Percentiles rank a stretch among this genome's conserved stretches.
phyloP scores from a whole-genome alignment of 495 filamentous ascomycete species.

The Daldinia decipiens region DNA sequence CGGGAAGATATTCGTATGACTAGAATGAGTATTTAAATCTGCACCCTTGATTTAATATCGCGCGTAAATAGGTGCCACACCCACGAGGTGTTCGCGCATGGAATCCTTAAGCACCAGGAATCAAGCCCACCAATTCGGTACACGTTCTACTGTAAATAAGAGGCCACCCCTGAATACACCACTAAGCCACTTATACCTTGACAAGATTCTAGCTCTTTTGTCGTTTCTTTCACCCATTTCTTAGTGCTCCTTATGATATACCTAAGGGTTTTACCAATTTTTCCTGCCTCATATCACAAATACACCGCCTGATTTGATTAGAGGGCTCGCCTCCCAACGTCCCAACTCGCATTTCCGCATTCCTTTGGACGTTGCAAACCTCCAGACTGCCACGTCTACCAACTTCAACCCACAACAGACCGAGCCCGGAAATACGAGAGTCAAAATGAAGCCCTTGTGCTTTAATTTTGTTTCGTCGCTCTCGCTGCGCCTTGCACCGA shows the following conservation, averaged over 20 bases:
- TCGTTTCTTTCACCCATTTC: no score
- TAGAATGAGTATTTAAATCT: not conserved
- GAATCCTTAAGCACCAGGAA: not conserved
- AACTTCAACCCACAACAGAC: no score
- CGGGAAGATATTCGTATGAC: not conserved
- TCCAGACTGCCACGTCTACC: not conserved
- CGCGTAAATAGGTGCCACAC: not conserved
- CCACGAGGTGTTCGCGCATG: not conserved
- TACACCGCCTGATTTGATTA: not conserved
- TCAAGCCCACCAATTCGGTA: not conserved
- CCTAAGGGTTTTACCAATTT: no score
- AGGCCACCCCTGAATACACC: no score
- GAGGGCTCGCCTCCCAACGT: not conserved
- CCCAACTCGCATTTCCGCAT: not conserved
- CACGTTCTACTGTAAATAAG: not conserved
- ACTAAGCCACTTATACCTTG: no score
- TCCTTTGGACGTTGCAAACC: not conserved
- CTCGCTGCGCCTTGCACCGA: constrained; percentile 3
- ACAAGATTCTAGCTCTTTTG: no score
- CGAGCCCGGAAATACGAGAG: not conserved
- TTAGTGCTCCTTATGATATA: no score
- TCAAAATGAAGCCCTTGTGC: constrained; percentile 16
- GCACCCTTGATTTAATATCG: not conserved
- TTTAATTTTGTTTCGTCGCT: not conserved
- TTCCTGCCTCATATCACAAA: not conserved